Base-by-base conservation (phyloP, 2,329 filamentous ascomycete species). In the Beauveria sp. region DNA sequence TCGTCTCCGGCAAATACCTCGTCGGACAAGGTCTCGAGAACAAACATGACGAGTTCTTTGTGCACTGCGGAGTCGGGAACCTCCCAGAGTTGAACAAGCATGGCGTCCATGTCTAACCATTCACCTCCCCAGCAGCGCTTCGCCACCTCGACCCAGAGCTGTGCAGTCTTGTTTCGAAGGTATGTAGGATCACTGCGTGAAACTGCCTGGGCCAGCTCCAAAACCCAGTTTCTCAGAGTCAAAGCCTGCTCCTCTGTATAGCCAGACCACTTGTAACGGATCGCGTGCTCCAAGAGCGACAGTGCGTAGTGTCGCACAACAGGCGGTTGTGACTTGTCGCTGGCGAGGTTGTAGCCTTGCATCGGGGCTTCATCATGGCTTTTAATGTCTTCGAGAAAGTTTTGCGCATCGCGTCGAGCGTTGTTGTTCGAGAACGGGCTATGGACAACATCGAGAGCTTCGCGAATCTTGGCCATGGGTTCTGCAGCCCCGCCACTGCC, bases 1-100 rank as follows among this genome's bases (percentile, higher is more conserved):
- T 97, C 94, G 70, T 97, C 94, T 41, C 90, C 86, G 66, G 89
- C 90, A 76, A 97, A 96, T 56, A 97, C 86, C 72, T 97, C 94
- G 67, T 97, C 94, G 3, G 93, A 96, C 40, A 99, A 80, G 20
- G 89, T 92, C 76, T 97, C 94, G 55, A 99, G 81, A 50, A 97
- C 84, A 63, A 88, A 89, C 40, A 99, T 81, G 37, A 97, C 92
- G 60, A 97, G 84, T 71, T 94, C 89, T 74, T 96, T 94, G 72
- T 87, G 84, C 8, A 83, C 82, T 37, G 81, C 75, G 28, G 83
- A 83, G 65, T 84, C 82, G 20, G 80, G 80, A 18, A 81, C 73
- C 72, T 92, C 87, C 94, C 94, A 99, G 22, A 97, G 80, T 68
- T 86, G 83, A 50, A 92, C 84, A 60, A 99, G 81, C 70, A 90